Percentiles rank a stretch among this genome's conserved stretches.
phyloP scores from a whole-genome alignment of 2,329 filamentous ascomycete genomes.

The Cryphonectria japonica region DNA sequence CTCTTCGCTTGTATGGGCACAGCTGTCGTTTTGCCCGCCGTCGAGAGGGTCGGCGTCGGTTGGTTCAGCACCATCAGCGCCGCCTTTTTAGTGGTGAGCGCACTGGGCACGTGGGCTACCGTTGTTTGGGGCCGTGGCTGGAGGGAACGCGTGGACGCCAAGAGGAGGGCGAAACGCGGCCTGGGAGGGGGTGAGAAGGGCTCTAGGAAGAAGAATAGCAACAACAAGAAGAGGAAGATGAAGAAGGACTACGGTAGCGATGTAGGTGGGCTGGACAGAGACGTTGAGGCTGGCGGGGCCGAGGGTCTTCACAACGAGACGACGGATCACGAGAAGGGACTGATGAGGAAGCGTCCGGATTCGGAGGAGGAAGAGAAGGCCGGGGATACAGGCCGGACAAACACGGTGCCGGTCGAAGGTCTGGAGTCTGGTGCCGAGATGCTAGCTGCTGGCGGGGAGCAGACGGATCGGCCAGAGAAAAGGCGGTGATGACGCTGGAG shows the following conservation, averaged over 20 bases:
- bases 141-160: constrained; percentile 57
- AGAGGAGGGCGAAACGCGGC: constrained; percentile 44
- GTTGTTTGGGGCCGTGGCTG: constrained; percentile 54
- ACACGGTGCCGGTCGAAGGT: not conserved
- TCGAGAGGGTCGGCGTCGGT: constrained; percentile 76
- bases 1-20: constrained; percentile 73
- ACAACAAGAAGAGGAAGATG: not conserved
- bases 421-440: not conserved
- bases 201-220: not conserved
- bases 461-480: not conserved
- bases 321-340: not conserved
- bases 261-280: not conserved
- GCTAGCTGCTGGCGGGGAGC: not conserved
- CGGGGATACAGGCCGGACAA: not conserved
- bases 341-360: not conserved
- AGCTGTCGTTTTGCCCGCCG: constrained; percentile 72
- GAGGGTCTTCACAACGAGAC: not conserved
- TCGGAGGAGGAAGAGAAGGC: not conserved
- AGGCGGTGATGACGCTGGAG: not conserved
- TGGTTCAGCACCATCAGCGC: constrained; percentile 78
- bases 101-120: constrained; percentile 51
- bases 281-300: not conserved
- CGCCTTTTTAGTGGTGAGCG: constrained; percentile 54
- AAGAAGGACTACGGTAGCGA: not conserved
- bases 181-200: not conserved